phyloP scores from a whole-genome alignment of 1,139 yeast species.

The Yamadazyma triangularis region DNA sequence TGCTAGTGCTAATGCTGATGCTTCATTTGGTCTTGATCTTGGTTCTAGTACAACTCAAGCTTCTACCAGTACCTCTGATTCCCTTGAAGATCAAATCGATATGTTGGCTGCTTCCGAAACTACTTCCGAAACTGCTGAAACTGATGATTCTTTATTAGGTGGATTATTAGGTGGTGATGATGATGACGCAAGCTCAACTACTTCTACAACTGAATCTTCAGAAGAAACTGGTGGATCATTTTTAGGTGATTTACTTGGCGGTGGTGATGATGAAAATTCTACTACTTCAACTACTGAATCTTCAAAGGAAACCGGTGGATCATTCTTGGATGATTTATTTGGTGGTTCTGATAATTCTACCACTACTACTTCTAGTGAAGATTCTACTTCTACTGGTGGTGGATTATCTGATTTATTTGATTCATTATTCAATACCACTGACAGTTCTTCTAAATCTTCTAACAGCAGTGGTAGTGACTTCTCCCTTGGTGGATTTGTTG shows the following conservation, averaged over 20 bases:
- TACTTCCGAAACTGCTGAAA: constrained; percentile 8
- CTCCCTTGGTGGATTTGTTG: constrained; percentile 11
- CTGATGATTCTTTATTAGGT: constrained; percentile 14
- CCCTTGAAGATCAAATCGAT: background rate
- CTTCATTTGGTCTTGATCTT: constrained; percentile 1
- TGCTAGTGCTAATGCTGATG: constrained; percentile 4
- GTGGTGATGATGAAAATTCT: background rate
- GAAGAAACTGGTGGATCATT: no score
- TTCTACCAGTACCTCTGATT: background rate
- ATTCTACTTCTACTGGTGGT: constrained; percentile 8
- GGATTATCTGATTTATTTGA: constrained; percentile 10
- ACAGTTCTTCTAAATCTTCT: constrained; percentile 3
- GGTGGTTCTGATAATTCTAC: constrained; percentile 8
- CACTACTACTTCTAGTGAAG: constrained; percentile 8
- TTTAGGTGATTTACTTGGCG: background rate
- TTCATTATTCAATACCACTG: constrained; percentile 9
- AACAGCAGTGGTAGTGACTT: constrained; percentile 9
- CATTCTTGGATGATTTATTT: constrained; percentile 10
- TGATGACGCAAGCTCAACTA: constrained; percentile 5
- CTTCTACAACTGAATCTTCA: no score
- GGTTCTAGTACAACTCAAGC: background rate
- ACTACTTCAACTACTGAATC: constrained; percentile 1
- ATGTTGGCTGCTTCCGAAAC: constrained; percentile 3
- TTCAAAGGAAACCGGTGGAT: constrained; percentile 12
- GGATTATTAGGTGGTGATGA: constrained; percentile 11